phyloP scores from a whole-genome alignment of 495 filamentous ascomycete species.

The Aspergillus saccharolyticus region DNA sequence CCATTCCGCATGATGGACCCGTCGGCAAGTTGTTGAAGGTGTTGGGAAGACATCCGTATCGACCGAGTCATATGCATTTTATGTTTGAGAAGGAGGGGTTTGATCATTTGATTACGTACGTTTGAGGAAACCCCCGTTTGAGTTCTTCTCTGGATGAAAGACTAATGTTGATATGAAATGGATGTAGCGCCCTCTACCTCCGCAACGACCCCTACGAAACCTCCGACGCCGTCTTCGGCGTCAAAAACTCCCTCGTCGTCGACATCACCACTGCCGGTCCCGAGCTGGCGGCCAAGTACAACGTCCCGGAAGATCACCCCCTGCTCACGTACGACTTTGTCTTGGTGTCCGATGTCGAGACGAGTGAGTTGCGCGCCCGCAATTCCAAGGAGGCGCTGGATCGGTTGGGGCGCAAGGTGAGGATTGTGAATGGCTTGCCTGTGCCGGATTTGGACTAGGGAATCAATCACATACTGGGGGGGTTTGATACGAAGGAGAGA shows the following conservation, averaged over 20 bases:
- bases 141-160: neutral
- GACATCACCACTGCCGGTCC: constrained; percentile 62
- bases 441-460: constrained; percentile 67
- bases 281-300: constrained; percentile 54
- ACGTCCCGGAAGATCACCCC: constrained; percentile 47
- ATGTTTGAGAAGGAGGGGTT: constrained; percentile 87
- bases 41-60: constrained; percentile 71
- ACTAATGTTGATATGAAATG: neutral
- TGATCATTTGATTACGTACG: constrained; percentile 81
- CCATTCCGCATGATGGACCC: constrained; percentile 85
- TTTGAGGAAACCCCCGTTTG: too few relatives aligned
- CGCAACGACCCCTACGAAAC: constrained; percentile 83
- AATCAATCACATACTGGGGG: constrained; percentile 8
- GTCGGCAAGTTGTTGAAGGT: constrained; percentile 71
- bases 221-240: constrained; percentile 88
- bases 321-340: constrained; percentile 70
- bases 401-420: constrained; percentile 65
- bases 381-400: constrained; percentile 69
- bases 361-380: constrained; percentile 58
- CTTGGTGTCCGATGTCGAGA: constrained; percentile 66
- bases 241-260: constrained; percentile 77
- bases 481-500: neutral
- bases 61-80: constrained; percentile 90
- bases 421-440: constrained; percentile 77
- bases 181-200: constrained; percentile 66